Evolutionary conservation across 1,139 yeast genomes (phyloP), one percentile per base, ranked within the genome.

Genomic region (Suhomyces terraborum): DNA sequence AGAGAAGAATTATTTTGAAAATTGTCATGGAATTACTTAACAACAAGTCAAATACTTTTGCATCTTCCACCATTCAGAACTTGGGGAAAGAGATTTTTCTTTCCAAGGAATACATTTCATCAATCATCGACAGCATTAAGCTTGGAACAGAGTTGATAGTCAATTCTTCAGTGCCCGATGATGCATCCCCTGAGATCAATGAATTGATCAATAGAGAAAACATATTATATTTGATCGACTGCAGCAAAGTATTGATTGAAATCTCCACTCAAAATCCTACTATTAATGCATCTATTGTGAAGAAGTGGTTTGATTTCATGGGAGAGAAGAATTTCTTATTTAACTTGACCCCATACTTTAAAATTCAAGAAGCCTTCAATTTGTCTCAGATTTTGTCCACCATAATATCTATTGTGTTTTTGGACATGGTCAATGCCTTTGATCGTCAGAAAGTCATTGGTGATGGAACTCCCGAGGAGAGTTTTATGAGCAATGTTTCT

Each of bases 261-360:
- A 45, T 73, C 46, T 45, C 68, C 46, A 41, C 69, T 51, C 61
- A 61, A 34, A 57, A 67, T 51, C 57, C 72, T 43, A 54, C 64
- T 39, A 52, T 69, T 49, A 42, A 65, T 40, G 47, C 57, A 46
- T 27, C 56, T 45, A 46, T 55, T 1, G 73, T 79, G 1, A 42
- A 58, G 2, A 55, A 64, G 8, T 88, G 95, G 95, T 82, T 84
- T 48, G 53, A 66, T 5, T 61, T 80, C 18, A 69, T 80, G 73
- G 61, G 66, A 12, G 55, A 62, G 4, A 68, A 74, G 2, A 64
- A 66, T 33, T 79, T 71, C 49, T 65, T 75, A 20, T 45, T 61
- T 25, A 42, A 52, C 2, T 48, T 61, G 40, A 62, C 62, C 6
- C 60, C 69, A 9, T 52, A 55, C 30, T 55, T 62, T 7, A 52